These are phyloP conservation scores for Diaporthe citri DNA, from an alignment of 2,329 filamentous ascomycete genomes.

Conservation along the genomic window DNA sequence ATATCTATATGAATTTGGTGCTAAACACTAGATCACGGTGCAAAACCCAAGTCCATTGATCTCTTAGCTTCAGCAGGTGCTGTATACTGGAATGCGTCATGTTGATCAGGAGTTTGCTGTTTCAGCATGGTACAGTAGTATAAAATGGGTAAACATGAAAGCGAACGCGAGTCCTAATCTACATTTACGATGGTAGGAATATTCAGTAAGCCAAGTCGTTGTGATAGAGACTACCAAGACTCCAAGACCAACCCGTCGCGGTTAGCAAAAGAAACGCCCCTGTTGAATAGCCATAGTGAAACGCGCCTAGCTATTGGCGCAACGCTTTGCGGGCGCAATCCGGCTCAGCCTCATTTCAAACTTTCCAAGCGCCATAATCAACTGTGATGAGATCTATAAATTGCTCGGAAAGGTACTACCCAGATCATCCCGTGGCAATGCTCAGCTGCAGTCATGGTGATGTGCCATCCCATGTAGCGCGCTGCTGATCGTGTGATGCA, in stretches of 20 bases:
- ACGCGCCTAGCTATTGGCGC: conserved; percentile 22
- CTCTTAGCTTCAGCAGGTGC: too few species aligned
- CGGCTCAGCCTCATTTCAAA: background rate
- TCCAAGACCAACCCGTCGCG: background rate
- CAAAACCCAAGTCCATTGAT: too few species aligned
- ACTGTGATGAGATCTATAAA: background rate
- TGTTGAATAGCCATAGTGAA: background rate
- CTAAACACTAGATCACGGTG: too few species aligned
- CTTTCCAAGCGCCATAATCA: background rate
- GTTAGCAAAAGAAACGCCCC: background rate
- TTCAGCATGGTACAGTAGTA: background rate
- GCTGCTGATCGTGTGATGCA: background rate
- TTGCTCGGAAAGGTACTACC: background rate
- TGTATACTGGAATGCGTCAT: background rate
- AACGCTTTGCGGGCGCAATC: background rate
- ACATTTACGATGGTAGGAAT: background rate
- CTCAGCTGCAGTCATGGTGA: background rate
- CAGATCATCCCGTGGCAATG: background rate
- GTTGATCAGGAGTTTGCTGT: too few species aligned
- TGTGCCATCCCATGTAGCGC: background rate
- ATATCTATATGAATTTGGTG: too few species aligned
- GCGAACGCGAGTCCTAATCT: background rate
- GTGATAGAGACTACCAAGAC: background rate
- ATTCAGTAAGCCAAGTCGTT: background rate
- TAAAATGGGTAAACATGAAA: background rate